These are phyloP conservation scores for Ascochyta koolunga DNA, from an alignment of 2,329 filamentous ascomycete genomes.

Conservation along the genomic window DNA sequence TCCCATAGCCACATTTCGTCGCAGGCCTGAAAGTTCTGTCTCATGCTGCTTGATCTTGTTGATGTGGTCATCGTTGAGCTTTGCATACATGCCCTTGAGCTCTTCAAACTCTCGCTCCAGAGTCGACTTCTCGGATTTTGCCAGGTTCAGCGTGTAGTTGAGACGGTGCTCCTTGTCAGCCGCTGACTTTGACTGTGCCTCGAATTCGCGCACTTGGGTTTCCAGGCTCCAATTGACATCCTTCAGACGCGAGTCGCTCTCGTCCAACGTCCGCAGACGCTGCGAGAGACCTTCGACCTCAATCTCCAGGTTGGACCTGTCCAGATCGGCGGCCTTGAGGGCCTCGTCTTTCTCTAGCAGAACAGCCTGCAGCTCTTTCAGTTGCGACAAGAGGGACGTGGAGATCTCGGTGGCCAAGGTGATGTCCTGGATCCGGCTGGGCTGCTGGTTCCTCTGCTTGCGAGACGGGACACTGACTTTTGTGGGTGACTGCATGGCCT, in stretches of 20 bases:
- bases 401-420: constrained; percentile 99
- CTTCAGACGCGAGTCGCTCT: constrained; percentile 95
- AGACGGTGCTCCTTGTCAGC: constrained; percentile 84
- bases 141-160: constrained; percentile 70
- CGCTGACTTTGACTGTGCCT: constrained; percentile 74
- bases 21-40: constrained; percentile 82
- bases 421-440: constrained; percentile 90
- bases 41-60: constrained; percentile 82
- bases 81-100: constrained; percentile 78
- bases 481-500: constrained; percentile 83
- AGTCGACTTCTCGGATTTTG: constrained; percentile 75
- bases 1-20: constrained; percentile 76
- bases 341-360: constrained; percentile 88
- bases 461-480: constrained; percentile 87
- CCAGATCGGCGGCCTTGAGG: constrained; percentile 73
- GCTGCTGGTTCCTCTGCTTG: constrained; percentile 87
- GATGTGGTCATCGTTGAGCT: constrained; percentile 79
- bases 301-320: constrained; percentile 80
- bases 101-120: constrained; percentile 91
- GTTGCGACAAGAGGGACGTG: constrained; percentile 90
- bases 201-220: constrained; percentile 85
- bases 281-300: constrained; percentile 81
- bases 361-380: constrained; percentile 84
- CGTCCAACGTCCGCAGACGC: constrained; percentile 80
- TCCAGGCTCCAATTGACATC: constrained; percentile 99